phyloP scores from a whole-genome alignment of 495 filamentous ascomycete genomes.

The Aspergillus incahuasiensis region DNA sequence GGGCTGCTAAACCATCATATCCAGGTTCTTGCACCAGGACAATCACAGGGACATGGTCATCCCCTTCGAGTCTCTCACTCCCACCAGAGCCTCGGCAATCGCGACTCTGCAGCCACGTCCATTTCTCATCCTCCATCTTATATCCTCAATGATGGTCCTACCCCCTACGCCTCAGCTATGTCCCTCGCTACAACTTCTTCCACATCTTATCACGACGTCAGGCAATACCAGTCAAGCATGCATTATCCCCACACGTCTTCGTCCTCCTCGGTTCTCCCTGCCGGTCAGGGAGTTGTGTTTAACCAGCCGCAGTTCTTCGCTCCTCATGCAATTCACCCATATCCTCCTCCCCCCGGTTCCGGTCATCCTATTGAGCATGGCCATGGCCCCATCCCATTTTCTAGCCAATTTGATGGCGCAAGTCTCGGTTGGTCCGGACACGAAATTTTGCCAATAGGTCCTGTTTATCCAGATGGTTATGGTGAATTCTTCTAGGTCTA shows the following conservation, averaged over 20 bases:
- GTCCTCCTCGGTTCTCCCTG: background rate
- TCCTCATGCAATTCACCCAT: background rate
- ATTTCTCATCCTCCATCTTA: background rate
- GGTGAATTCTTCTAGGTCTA: background rate
- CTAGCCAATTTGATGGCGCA: background rate
- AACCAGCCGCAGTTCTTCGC: background rate
- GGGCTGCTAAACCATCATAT: background rate
- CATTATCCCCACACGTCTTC: background rate
- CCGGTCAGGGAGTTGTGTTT: background rate
- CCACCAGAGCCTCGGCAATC: constrained; percentile 1
- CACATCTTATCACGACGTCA: background rate
- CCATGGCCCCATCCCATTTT: background rate
- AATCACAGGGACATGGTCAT: background rate
- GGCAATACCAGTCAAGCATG: background rate
- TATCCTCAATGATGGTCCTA: background rate
- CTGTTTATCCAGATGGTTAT: background rate
- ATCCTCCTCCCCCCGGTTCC: background rate
- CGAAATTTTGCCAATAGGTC: background rate
- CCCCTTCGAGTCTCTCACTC: constrained; percentile 3
- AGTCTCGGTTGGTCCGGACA: background rate
- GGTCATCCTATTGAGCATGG: background rate
- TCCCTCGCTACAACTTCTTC: background rate
- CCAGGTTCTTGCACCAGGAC: background rate
- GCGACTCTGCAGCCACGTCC: background rate
- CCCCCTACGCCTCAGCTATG: background rate